Evolutionary conservation across 768 basidiomycete species (phyloP), one percentile per base, ranked within the genome.

Genomic region (Podaxis sp.): DNA sequence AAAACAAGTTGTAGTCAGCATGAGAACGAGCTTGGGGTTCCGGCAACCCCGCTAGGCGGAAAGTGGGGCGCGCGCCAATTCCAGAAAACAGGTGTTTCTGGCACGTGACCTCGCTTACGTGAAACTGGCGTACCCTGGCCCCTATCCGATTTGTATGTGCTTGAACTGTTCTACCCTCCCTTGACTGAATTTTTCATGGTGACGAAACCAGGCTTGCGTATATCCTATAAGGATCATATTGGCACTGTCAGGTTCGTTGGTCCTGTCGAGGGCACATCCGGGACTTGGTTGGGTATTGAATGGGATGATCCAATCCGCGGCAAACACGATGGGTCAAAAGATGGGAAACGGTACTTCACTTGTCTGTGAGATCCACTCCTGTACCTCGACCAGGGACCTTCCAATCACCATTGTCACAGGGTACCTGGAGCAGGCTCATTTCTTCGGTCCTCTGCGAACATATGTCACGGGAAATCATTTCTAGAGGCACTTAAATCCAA

Each of bases 281-380:
- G 91, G 3, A 67, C 74, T 12, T 99, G 96, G 96, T 80, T 95
- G n/a, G 96, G 96, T n/a, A 84, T 98, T 52, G 96, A 99, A 76
- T 99, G 96, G 93, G 96, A 99, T 70, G 88, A 94, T 69, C 83
- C 87, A 20, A 64, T 72, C 7, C 85, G 95, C 61, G 96, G 96
- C 28, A 96, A 91, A 73, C 95, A 98, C 72, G 86, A 90, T 67
- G 96, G 96, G 5, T 71, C 80, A 66, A 91, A 93, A 70, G 87
- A 93, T 66, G 89, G 87, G 52, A 83, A 80, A 65, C 81, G 79
- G 44, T 95, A 96, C 74, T 99, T 98, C 73, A 70, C 76, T 50
- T 93, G 90, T 77, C 77, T 82, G 93, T 94, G 75, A 78, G 86
- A 66, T 58, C 44, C 50, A 56, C 48, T 41, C 24, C 54, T 59